phyloP scores from a whole-genome alignment of 371 early-diverging fungal species.

The Mucor mucedo region DNA sequence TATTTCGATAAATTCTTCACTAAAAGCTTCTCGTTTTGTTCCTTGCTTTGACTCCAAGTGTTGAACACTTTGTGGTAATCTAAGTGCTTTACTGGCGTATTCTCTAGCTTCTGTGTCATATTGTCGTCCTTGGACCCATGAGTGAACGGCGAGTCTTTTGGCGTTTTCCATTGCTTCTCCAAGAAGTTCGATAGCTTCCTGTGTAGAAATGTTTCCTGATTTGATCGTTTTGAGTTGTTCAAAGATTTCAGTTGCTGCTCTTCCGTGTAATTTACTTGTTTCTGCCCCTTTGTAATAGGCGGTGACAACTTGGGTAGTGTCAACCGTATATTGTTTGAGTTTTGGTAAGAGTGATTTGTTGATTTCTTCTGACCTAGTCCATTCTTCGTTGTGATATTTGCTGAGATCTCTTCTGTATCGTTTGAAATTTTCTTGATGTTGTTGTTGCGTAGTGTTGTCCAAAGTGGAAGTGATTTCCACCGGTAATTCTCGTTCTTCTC shows the following conservation, averaged over 20 bases:
- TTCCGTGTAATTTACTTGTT: constrained; percentile 8
- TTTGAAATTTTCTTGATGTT: too few relatives aligned
- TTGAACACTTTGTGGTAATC: constrained; percentile 13
- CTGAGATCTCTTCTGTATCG: too few relatives aligned
- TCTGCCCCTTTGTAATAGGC: constrained; percentile 19
- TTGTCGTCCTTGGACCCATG: constrained; percentile 1
- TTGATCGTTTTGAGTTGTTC: constrained; percentile 1
- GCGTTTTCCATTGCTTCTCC: constrained; percentile 6
- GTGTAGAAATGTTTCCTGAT: neutral
- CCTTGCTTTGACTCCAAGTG: constrained; percentile 17
- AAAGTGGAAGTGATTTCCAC: too few relatives aligned
- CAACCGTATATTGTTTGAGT: constrained; percentile 13
- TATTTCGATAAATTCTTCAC: constrained; percentile 3
- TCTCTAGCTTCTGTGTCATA: constrained; percentile 16
- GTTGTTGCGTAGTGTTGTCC: too few relatives aligned
- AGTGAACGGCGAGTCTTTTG: constrained; percentile 5
- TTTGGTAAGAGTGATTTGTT: constrained; percentile 12
- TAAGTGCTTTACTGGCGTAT: constrained; percentile 15
- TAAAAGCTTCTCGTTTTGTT: constrained; percentile 15
- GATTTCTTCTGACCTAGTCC: constrained; percentile 15
- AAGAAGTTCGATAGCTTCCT: constrained; percentile 2
- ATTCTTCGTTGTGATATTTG: constrained; percentile 1
- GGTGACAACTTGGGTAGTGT: constrained; percentile 16
- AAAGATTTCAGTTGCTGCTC: constrained; percentile 15
- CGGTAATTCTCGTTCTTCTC: too few relatives aligned